Percentiles rank a stretch among this genome's conserved stretches.
Conservation (phyloP, 164 flowering plant species). For the Macadamia tetraphylla region DNA sequence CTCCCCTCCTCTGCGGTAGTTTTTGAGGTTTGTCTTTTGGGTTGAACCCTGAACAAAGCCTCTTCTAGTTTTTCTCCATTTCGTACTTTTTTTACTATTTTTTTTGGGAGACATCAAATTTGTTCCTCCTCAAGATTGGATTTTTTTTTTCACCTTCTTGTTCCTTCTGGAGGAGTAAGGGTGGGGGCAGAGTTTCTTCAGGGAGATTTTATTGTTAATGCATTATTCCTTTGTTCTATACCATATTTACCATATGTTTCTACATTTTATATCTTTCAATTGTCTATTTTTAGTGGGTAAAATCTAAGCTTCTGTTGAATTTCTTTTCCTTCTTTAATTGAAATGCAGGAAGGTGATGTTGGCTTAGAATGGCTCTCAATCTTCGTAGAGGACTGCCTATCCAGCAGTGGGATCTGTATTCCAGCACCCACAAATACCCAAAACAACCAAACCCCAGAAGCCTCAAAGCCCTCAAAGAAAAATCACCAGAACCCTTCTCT, state of each 20-base stretch:
- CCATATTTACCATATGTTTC: not conserved
- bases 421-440: constrained; percentile 16
- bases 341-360: constrained; percentile 43
- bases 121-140: no score
- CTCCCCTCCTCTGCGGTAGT: not conserved
- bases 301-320: not conserved
- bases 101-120: not conserved
- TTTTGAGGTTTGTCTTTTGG: no score
- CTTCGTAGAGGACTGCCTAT: constrained; percentile 54
- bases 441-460: not conserved
- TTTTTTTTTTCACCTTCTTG: not conserved
- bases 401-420: constrained; percentile 35
- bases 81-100: not conserved
- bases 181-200: no score
- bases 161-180: not conserved
- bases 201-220: not conserved
- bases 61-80: not conserved
- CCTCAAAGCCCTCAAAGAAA: constrained; percentile 12
- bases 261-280: not conserved
- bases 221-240: not conserved
- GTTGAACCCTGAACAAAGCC: no score
- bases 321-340: not conserved
- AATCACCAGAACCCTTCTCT: constrained; percentile 17
- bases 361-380: constrained; percentile 56
- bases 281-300: not conserved